These are phyloP conservation scores for Chenopodium suecicum DNA, from an alignment of 148 eudicot species.

Conservation along the genomic window DNA sequence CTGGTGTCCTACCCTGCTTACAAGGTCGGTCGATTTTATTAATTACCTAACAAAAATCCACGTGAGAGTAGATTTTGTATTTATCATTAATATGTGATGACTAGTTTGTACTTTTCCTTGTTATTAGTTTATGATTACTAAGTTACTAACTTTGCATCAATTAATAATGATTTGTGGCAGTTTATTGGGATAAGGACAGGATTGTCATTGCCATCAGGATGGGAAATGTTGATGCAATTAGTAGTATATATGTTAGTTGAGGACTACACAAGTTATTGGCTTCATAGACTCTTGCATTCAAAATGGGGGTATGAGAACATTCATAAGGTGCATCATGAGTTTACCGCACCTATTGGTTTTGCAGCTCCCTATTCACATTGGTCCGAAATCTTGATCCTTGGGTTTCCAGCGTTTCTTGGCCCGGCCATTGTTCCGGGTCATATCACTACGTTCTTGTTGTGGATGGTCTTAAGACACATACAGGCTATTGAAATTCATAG, in stretches of 20 bases:
- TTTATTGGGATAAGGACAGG: slow-evolving; percentile 75
- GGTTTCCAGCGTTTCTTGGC: slow-evolving; percentile 78
- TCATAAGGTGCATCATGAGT: slow-evolving; percentile 88
- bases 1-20: slow-evolving; percentile 70
- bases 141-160: not conserved
- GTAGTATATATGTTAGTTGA: slow-evolving; percentile 69
- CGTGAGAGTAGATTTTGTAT: too few species aligned
- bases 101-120: too few species aligned
- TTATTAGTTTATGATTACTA: too few species aligned
- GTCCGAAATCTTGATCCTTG: slow-evolving; percentile 83
- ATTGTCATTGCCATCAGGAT: slow-evolving; percentile 72
- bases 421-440: slow-evolving; percentile 93
- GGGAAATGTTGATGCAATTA: slow-evolving; percentile 68
- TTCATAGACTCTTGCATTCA: slow-evolving; percentile 72
- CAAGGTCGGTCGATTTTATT: slow-evolving; percentile 32
- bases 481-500: slow-evolving; percentile 94
- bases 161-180: slow-evolving; percentile 26
- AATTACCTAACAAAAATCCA: not conserved
- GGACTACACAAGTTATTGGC: slow-evolving; percentile 84
- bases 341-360: slow-evolving; percentile 72
- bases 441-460: slow-evolving; percentile 85
- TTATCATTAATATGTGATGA: too few species aligned
- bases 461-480: slow-evolving; percentile 91
- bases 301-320: slow-evolving; percentile 90
- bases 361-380: slow-evolving; percentile 93